These are phyloP conservation scores for Torulaspora microellipsoides DNA, from an alignment of 805 yeast species.

Conservation along the genomic window DNA sequence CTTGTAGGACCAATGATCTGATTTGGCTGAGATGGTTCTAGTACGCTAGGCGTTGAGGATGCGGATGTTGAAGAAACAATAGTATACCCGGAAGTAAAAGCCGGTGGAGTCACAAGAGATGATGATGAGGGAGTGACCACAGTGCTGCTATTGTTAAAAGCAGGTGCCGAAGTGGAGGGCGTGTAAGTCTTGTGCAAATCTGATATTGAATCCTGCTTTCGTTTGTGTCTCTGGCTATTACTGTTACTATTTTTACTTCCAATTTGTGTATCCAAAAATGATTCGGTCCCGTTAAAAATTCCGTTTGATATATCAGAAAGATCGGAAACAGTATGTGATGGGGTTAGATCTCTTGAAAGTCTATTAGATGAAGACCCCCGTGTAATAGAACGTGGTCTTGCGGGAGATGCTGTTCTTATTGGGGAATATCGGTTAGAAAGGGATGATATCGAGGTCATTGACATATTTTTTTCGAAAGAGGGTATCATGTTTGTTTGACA, in stretches of 20 bases:
- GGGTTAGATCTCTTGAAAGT: conserved; percentile 26
- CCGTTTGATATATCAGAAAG: conserved; percentile 8
- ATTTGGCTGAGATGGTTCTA: conserved; percentile 10
- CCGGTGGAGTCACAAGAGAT: conserved; percentile 16
- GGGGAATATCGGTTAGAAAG: conserved; percentile 28
- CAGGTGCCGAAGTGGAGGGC: conserved; percentile 7
- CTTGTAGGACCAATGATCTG: conserved; percentile 5
- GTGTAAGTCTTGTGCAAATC: conserved; percentile 18
- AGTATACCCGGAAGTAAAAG: conserved; percentile 14
- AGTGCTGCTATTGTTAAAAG: conserved; percentile 3
- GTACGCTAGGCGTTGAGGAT: conserved; percentile 22
- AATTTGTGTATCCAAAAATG: conserved; percentile 26
- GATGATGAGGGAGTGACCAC: conserved; percentile 15
- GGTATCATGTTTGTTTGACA: conserved; percentile 7
- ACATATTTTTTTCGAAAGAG: conserved; percentile 21
- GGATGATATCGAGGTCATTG: conserved; percentile 26
- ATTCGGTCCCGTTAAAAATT: conserved; percentile 1
- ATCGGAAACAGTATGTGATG: conserved; percentile 20
- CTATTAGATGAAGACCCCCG: conserved; percentile 26
- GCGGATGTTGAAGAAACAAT: conserved; percentile 19
- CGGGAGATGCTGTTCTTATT: conserved; percentile 29
- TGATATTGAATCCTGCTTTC: conserved; percentile 32
- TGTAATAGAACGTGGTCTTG: conserved; percentile 29
- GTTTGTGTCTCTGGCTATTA: conserved; percentile 20
- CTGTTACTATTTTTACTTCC: conserved; percentile 6